Base-by-base conservation (phyloP, 768 basidiomycete species). In the Tricholoma matsutake region DNA sequence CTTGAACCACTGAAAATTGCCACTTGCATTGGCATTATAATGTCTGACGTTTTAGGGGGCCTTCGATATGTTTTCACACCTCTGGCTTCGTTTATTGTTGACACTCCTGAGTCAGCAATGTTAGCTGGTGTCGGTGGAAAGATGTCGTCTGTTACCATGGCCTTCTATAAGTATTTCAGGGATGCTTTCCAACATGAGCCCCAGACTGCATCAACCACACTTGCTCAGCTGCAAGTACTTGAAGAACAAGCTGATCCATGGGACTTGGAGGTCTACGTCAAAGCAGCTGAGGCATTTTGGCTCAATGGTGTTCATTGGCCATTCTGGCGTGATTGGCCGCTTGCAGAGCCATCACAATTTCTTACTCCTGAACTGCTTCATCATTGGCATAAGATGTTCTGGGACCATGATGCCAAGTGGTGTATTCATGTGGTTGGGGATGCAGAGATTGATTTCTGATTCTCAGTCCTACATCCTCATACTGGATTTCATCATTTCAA, bases 311-410 rank as follows among this genome's bases (percentile, higher is more conserved):
- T 77, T 41, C 70, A 73, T 64, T 28, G 63, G 2, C 77, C 72
- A 3, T 78, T 80, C 60, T 80, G 76, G 75, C 54, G 68, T 4
- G 66, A 79, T 58, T 80, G 73, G 72, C 37, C 63, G 1, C 61
- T 75, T 2, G 65, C 73, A 2, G 67, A 77, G 56, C 75, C 73
- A 16, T 68, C 69, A 10, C 51, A 37, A 2, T 77, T 79, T 57
- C 60, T 79, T 8, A 72, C 74, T 1, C 71, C 68, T 1, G 77
- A 79, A 56, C 67, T 73, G 6, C 67, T 81, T 1, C 79, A 80
- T 58, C 72, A 76, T 47, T 75, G 70, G 68, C 72, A 75, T 65
- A 75, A 70, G 55, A 34, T 57, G 18, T 79, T 72, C 45, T 79
- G 68, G 63, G 76, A 81, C 58, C 79, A 80, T 58, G 71, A 76